Evolutionary conservation across 2,329 filamentous ascomycete genomes (phyloP).

Genomic region (Periconia sp.): DNA sequence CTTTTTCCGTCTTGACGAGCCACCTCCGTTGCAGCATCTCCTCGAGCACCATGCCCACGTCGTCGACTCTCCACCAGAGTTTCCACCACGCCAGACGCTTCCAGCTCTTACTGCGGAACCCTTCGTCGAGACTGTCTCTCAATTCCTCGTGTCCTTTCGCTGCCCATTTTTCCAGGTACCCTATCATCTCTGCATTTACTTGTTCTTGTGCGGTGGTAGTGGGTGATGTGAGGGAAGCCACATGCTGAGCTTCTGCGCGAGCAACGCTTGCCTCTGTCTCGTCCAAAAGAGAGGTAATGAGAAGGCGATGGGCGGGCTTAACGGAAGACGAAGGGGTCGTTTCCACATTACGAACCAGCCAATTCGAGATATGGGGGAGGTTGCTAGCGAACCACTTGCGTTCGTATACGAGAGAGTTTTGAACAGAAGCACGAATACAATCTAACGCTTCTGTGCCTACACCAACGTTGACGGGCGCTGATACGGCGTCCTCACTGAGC

Average conservation of each 20-base stretch:
- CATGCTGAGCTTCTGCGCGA: slow-evolving; percentile 49
- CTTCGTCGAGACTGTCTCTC: slow-evolving; percentile 74
- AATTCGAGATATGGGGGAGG: slow-evolving; percentile 64
- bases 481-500: slow-evolving; percentile 14
- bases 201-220: slow-evolving; percentile 42
- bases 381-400: slow-evolving; percentile 74
- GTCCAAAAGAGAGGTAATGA: slow-evolving; percentile 68
- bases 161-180: slow-evolving; percentile 70
- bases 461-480: slow-evolving; percentile 61
- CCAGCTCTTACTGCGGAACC: slow-evolving; percentile 78
- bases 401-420: slow-evolving; percentile 72
- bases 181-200: slow-evolving; percentile 55
- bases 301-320: slow-evolving; percentile 65
- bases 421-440: slow-evolving; percentile 68
- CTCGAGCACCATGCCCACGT: slow-evolving; percentile 79
- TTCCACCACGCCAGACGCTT: slow-evolving; percentile 88
- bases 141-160: slow-evolving; percentile 81
- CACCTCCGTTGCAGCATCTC: slow-evolving; percentile 78
- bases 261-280: slow-evolving; percentile 56
- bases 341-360: slow-evolving; percentile 53
- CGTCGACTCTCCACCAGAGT: slow-evolving; percentile 91
- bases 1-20: slow-evolving; percentile 75
- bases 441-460: slow-evolving; percentile 64
- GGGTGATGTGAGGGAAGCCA: slow-evolving; percentile 35
- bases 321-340: slow-evolving; percentile 46